Conservation (phyloP, 1,284 basidiomycete species). For the Pholiota adiposa region DNA sequence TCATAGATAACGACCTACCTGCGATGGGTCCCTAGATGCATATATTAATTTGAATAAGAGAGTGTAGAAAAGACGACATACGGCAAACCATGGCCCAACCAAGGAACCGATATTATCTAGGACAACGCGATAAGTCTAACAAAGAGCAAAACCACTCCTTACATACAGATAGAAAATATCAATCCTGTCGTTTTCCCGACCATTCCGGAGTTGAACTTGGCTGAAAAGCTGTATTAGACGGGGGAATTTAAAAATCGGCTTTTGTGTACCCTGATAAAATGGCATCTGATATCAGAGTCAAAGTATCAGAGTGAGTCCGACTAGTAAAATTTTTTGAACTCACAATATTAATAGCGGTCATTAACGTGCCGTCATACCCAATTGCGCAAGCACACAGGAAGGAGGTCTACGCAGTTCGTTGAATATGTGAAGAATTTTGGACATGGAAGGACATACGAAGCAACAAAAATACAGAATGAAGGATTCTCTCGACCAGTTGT, state of each 20-base stretch:
- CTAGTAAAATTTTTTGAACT: not conserved
- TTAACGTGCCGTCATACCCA: not conserved
- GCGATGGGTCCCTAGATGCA: not conserved
- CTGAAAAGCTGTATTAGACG: not conserved
- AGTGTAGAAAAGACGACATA: not conserved
- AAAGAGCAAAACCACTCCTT: not conserved
- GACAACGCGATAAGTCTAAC: not conserved
- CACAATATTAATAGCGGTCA: slow-evolving; percentile 4
- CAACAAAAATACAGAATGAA: not conserved
- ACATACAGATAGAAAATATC: slow-evolving; percentile 2
- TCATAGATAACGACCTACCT: not conserved
- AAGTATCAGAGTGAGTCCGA: not conserved
- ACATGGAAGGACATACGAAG: not conserved
- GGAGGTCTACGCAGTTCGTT: not conserved
- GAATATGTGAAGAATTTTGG: not conserved
- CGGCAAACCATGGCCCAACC: slow-evolving; percentile 1
- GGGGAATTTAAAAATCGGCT: too few species aligned
- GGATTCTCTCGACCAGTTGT: not conserved
- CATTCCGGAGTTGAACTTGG: not conserved
- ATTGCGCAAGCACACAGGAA: slow-evolving; percentile 1
- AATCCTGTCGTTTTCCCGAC: slow-evolving; percentile 1
- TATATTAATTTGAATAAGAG: not conserved
- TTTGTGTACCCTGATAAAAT: not conserved
- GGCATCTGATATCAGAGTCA: not conserved
- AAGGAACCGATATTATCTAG: slow-evolving; percentile 2